Conservation (phyloP, 202 grass and related monocot species). For the Cymbopogon flexuosus region DNA sequence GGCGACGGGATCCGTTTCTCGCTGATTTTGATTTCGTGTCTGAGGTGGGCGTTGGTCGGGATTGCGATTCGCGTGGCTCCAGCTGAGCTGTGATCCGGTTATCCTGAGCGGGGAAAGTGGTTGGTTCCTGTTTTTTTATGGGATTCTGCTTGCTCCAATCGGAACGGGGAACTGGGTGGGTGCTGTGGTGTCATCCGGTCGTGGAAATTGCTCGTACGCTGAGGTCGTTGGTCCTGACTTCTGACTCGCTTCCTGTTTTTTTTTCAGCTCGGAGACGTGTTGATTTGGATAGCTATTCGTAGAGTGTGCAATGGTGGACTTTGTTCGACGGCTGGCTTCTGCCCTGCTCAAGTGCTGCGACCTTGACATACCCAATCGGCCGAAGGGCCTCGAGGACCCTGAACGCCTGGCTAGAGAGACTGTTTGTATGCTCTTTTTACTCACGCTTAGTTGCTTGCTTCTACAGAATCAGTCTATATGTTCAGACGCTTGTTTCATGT, state of each 20-base stretch:
- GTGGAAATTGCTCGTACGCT: background rate
- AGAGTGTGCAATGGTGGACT: conserved; percentile 56
- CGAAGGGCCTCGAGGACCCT: conserved; percentile 63
- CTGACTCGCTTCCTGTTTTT: background rate
- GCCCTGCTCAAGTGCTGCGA: conserved; percentile 57
- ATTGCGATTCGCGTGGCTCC: background rate
- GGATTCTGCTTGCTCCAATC: background rate
- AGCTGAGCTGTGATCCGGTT: background rate
- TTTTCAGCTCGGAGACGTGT: conserved; percentile 39
- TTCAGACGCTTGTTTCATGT: conserved; percentile 12
- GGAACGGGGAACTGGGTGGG: background rate
- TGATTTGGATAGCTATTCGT: conserved; percentile 16
- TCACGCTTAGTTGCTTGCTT: background rate
- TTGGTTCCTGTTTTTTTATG: background rate
- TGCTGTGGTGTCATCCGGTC: background rate
- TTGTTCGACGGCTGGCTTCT: conserved; percentile 45
- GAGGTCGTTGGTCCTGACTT: background rate
- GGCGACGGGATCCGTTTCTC: background rate
- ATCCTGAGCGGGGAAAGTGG: background rate
- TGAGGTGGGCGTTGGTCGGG: background rate
- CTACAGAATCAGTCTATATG: background rate
- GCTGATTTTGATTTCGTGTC: background rate
- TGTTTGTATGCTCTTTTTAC: conserved; percentile 53
- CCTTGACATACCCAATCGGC: conserved; percentile 45
- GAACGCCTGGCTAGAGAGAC: conserved; percentile 65